Conservation (phyloP, 2,329 filamentous ascomycete genomes). For the Pestalotiopsis sp. region DNA sequence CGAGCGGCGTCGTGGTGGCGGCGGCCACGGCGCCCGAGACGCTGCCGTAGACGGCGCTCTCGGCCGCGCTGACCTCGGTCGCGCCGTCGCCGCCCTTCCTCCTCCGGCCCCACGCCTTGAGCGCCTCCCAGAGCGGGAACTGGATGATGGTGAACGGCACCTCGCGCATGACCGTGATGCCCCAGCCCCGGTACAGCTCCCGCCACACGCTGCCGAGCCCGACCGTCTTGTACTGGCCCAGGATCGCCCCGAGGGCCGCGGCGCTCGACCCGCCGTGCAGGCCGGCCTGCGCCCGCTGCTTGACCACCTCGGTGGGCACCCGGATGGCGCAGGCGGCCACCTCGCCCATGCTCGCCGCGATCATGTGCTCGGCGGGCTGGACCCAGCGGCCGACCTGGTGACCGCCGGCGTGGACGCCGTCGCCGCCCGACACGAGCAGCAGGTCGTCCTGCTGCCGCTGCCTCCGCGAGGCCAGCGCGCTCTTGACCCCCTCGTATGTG, state of each 20-base stretch:
- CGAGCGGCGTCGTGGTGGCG: slow-evolving; percentile 86
- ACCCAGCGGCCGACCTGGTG: slow-evolving; percentile 15
- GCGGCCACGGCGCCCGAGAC: slow-evolving; percentile 84
- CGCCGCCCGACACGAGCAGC: slow-evolving; percentile 26
- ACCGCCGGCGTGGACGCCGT: background rate
- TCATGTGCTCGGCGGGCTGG: slow-evolving; percentile 68
- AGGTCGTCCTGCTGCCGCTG: slow-evolving; percentile 23
- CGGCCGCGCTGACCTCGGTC: slow-evolving; percentile 65
- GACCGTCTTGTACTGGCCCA: slow-evolving; percentile 47
- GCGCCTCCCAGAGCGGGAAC: slow-evolving; percentile 93
- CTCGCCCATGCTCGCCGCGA: slow-evolving; percentile 84
- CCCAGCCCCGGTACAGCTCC: slow-evolving; percentile 90
- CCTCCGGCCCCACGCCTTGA: slow-evolving; percentile 73
- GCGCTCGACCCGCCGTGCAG: slow-evolving; percentile 74
- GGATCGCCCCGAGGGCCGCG: slow-evolving; percentile 71
- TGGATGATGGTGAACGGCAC: slow-evolving; percentile 97
- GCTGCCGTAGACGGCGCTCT: slow-evolving; percentile 86
- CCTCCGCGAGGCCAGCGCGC: slow-evolving; percentile 41
- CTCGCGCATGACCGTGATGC: slow-evolving; percentile 91
- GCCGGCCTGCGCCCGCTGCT: slow-evolving; percentile 91
- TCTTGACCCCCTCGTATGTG: slow-evolving; percentile 82
- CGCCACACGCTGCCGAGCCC: slow-evolving; percentile 67
- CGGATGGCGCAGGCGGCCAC: slow-evolving; percentile 89
- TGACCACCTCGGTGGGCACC: slow-evolving; percentile 95
- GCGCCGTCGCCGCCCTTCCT: slow-evolving; percentile 33